phyloP scores from a whole-genome alignment of 2,329 filamentous ascomycete species.

The Cordyceps cateniannulata region DNA sequence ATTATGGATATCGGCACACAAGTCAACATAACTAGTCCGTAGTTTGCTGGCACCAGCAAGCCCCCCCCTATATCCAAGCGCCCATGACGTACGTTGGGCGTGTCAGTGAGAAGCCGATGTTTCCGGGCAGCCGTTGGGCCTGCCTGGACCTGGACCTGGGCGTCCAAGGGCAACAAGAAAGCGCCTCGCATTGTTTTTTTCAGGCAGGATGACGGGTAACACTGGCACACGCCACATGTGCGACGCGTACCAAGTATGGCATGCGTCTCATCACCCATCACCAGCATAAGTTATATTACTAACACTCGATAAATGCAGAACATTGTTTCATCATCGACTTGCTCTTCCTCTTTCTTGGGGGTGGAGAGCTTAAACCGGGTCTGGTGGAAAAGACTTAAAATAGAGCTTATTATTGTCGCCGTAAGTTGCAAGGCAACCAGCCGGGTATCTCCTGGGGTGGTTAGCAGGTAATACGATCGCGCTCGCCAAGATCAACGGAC shows the following conservation, averaged over 20 bases:
- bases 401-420: conserved; percentile 3
- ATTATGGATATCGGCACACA: not conserved
- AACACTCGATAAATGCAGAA: too few relatives aligned
- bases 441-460: conserved; percentile 1
- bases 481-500: not conserved
- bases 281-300: too few relatives aligned
- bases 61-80: not conserved
- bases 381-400: conserved; percentile 3
- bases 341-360: too few relatives aligned
- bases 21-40: too few relatives aligned
- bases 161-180: too few relatives aligned
- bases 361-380: not conserved
- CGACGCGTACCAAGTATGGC: too few relatives aligned
- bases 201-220: too few relatives aligned
- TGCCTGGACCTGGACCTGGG: too few relatives aligned
- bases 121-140: not conserved
- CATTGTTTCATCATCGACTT: too few relatives aligned
- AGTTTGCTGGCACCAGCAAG: not conserved
- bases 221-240: too few relatives aligned
- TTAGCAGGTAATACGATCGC: not conserved
- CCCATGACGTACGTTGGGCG: conserved; percentile 3
- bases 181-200: too few relatives aligned
- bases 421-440: not conserved
- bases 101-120: not conserved
- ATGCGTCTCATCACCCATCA: too few relatives aligned